These are phyloP conservation scores for Termitomyces sp. DNA, from an alignment of 768 basidiomycete species.

Conservation along the genomic window DNA sequence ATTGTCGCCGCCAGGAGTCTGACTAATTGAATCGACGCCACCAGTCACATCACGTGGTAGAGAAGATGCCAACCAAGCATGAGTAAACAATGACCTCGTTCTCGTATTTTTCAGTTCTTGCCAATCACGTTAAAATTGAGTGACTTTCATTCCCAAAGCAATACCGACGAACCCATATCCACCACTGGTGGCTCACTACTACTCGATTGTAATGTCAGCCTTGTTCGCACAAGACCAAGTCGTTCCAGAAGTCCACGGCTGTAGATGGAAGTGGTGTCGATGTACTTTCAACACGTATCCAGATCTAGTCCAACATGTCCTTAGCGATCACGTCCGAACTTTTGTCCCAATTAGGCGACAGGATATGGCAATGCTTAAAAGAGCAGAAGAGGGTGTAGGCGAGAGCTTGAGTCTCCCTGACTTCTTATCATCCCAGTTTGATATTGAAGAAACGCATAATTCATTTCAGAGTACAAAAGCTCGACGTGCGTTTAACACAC, in stretches of 20 bases:
- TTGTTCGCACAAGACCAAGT: slow-evolving; percentile 6
- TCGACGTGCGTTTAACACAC: slow-evolving; percentile 2
- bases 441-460: not conserved
- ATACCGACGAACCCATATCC: not conserved
- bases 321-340: slow-evolving; percentile 39
- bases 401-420: slow-evolving; percentile 26
- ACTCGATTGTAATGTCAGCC: not conserved
- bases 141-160: not conserved
- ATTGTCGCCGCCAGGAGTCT: not conserved
- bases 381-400: slow-evolving; percentile 42
- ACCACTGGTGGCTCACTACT: not conserved
- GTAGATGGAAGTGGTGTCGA: slow-evolving; percentile 54
- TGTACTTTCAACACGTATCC: slow-evolving; percentile 30
- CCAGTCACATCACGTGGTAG: slow-evolving; percentile 12
- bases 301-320: slow-evolving; percentile 41
- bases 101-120: not conserved
- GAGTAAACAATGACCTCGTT: not conserved
- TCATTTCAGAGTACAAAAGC: not conserved
- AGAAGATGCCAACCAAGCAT: not conserved
- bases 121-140: not conserved
- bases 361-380: slow-evolving; percentile 38
- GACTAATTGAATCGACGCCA: not conserved
- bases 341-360: slow-evolving; percentile 36
- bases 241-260: slow-evolving; percentile 23
- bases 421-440: slow-evolving; percentile 5